Base-by-base conservation (phyloP, 179 eudicot species). In the Heliamphora ciliata region DNA sequence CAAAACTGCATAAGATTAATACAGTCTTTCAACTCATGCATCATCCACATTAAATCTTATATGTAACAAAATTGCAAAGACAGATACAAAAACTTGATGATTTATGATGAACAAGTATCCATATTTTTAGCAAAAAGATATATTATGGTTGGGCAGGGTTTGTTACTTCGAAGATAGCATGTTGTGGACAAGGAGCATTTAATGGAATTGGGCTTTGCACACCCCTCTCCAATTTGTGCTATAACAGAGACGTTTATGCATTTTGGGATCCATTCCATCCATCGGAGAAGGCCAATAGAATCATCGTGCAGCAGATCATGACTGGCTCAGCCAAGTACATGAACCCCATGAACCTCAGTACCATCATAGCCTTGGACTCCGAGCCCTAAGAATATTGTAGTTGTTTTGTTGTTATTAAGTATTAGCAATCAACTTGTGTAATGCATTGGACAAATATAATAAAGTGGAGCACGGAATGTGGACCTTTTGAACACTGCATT, bases 141-240 rank as follows among this genome's bases (percentile, higher is more conserved):
- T n/a, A 17, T 18, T n/a, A 73, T 9, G 40, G 54, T 4, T 51
- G 31, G 9, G 59, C 81, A 91, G 93, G 93, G 10, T 91, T 91
- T 74, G 82, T 80, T 67, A 91, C 92, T 48, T 85, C 93, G 21
- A 88, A 88, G 84, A 83, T 86, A 59, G 93, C 93, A 78, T 91
- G 93, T 10, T 91, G 93, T 68, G 92, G 93, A n/a, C 93, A 91
- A 87, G 93, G 93, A 14, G 91, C 90, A 2, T 88, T 88, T 85
- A 91, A 91, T 80, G 93, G 93, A 69, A 48, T 91, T 0, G 93
- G 93, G 17, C 77, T 89, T 3, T 91, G 93, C 90, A 88, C 93
- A 1, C 76, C 81, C 17, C 63, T 91, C 48, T 91, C 93, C 3
- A 83, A 82, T 79, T 46, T 91, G 61, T 91, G 93, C 83, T 82